Percentiles rank a stretch among this genome's conserved stretches.
Conservation (phyloP, 345 rosid species). For the rapeseed (Brassica napus) region Da-Ae NC_063451.1:42303001-42303500, state of each 20-base stretch:
- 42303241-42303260: constrained; percentile 48
- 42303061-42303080: constrained; percentile 51
- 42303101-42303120: constrained; percentile 52
- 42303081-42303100: constrained; percentile 41
- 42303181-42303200: background rate
- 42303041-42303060: constrained; percentile 54
- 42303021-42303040: constrained; percentile 48
- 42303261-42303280: constrained; percentile 51
- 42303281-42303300: constrained; percentile 49
- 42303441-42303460: constrained; percentile 28
- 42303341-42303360: constrained; percentile 64
- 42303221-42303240: constrained; percentile 58
- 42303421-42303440: constrained; percentile 35
- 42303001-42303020: constrained; percentile 43
- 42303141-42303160: background rate
- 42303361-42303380: constrained; percentile 40
- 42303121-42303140: constrained; percentile 27
- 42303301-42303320: constrained; percentile 49
- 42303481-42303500: background rate
- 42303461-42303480: constrained; percentile 28
- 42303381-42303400: constrained; percentile 38
- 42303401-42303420: constrained; percentile 40
- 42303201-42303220: background rate
- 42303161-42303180: background rate
- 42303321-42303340: constrained; percentile 50